These are phyloP conservation scores for Dendrocalamus latiflorus DNA, from an alignment of 202 grass and related monocot genomes.

Conservation along the genomic window DNA sequence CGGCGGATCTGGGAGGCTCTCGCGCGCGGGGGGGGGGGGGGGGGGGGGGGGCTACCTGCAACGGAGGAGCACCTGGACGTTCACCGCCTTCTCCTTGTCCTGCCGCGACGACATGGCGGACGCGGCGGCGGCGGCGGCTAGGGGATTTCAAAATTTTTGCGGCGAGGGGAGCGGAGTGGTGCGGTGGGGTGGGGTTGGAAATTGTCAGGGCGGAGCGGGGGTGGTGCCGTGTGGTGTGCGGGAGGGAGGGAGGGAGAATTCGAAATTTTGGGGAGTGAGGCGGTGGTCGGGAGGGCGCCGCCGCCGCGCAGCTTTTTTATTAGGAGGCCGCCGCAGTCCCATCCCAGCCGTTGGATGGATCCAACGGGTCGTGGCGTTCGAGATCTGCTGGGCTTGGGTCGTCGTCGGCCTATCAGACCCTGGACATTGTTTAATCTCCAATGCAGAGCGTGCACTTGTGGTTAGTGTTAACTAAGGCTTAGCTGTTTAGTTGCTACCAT, in stretches of 20 bases:
- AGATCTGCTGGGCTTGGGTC: background rate
- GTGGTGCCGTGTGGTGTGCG: background rate
- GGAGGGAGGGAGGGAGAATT: conserved; percentile 31
- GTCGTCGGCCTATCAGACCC: background rate
- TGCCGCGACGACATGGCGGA: conserved; percentile 70
- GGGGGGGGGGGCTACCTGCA: conserved; percentile 77
- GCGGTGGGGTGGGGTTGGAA: background rate
- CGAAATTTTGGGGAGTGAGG: conserved; percentile 18
- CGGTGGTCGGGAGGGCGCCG: no score
- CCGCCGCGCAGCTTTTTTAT: background rate
- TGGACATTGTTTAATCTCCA: background rate
- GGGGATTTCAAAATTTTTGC: background rate
- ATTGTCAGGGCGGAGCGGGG: background rate
- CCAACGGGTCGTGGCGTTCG: background rate
- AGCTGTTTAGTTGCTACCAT: no score
- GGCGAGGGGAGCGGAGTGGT: background rate
- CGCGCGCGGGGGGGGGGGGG: no score
- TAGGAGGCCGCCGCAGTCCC: background rate
- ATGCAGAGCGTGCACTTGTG: no score
- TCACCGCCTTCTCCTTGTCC: conserved; percentile 95
- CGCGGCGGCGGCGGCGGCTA: background rate
- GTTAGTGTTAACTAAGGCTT: no score
- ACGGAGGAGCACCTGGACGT: conserved; percentile 91
- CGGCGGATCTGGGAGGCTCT: conserved; percentile 18
- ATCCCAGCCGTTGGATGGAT: conserved; percentile 1